These are phyloP conservation scores for Draba incana DNA, from an alignment of 345 rosid genomes.

Conservation along the genomic window DNA sequence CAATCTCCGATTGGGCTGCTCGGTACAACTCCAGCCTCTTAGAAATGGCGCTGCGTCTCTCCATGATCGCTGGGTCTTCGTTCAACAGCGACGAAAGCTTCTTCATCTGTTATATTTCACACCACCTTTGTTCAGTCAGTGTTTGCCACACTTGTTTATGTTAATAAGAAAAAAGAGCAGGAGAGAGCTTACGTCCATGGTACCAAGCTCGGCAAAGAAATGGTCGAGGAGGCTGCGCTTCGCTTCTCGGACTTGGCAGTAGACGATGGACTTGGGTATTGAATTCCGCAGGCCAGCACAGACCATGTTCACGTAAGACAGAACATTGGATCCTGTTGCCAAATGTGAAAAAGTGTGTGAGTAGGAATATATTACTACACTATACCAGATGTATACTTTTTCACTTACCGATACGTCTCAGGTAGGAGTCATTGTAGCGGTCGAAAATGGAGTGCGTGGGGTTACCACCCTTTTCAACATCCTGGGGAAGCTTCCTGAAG, in stretches of 20 bases:
- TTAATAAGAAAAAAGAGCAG: slow-evolving; percentile 10
- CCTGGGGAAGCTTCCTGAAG: slow-evolving; percentile 98
- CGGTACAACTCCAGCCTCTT: slow-evolving; percentile 93
- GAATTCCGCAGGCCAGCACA: slow-evolving; percentile 86
- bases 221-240: slow-evolving; percentile 88
- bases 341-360: slow-evolving; percentile 9
- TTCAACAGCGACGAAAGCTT: slow-evolving; percentile 77
- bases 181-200: slow-evolving; percentile 69
- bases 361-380: background rate
- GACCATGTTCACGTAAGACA: slow-evolving; percentile 94
- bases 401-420: slow-evolving; percentile 86
- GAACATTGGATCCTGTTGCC: slow-evolving; percentile 78
- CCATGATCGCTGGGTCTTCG: slow-evolving; percentile 98
- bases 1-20: slow-evolving; percentile 90
- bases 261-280: slow-evolving; percentile 91
- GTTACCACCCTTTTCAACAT: slow-evolving; percentile 97
- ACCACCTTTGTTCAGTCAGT: slow-evolving; percentile 17
- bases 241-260: slow-evolving; percentile 99
- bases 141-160: slow-evolving; percentile 13
- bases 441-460: slow-evolving; percentile 95
- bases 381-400: background rate
- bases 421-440: slow-evolving; percentile 88
- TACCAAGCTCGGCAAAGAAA: slow-evolving; percentile 91
- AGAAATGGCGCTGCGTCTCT: slow-evolving; percentile 78
- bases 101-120: slow-evolving; percentile 62